Evolutionary conservation across 2,329 filamentous ascomycete species (phyloP).

Genomic region (Pseudohalonectria lignicola): DNA sequence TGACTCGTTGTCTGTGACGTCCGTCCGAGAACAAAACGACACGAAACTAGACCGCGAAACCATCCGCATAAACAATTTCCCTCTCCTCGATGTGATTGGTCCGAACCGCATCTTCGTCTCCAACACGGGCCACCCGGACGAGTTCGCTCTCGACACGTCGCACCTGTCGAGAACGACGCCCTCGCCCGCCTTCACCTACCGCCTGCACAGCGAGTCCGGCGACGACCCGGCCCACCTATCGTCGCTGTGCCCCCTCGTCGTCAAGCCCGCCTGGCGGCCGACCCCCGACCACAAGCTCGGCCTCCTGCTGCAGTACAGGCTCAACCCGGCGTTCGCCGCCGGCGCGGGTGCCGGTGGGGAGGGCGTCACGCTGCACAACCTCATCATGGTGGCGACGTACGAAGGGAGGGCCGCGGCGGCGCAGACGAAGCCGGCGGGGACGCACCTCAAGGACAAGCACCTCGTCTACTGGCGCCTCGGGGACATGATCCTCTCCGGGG

Average conservation of each 20-base stretch:
- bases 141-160: slow-evolving; percentile 66
- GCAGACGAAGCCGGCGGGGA: slow-evolving; percentile 71
- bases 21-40: too few species aligned
- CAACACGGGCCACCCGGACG: slow-evolving; percentile 55
- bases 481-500: slow-evolving; percentile 53
- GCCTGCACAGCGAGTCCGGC: slow-evolving; percentile 50
- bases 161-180: slow-evolving; percentile 59
- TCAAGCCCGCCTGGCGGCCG: slow-evolving; percentile 72
- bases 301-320: slow-evolving; percentile 70
- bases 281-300: slow-evolving; percentile 71
- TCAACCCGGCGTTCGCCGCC: slow-evolving; percentile 47
- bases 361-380: slow-evolving; percentile 46
- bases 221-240: slow-evolving; percentile 38
- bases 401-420: slow-evolving; percentile 54
- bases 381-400: slow-evolving; percentile 63
- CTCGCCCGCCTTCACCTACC: slow-evolving; percentile 87
- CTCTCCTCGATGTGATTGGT: slow-evolving; percentile 80
- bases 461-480: slow-evolving; percentile 73
- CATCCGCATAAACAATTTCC: slow-evolving; percentile 80
- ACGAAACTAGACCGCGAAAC: slow-evolving; percentile 40
- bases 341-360: slow-evolving; percentile 12
- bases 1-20: not conserved
- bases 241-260: slow-evolving; percentile 57
- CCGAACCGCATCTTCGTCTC: slow-evolving; percentile 87
- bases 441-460: slow-evolving; percentile 65